Percentiles rank a stretch among this genome's conserved stretches.
phyloP scores from a whole-genome alignment of 345 rosid species.

The Eucalyptus virginea region DNA sequence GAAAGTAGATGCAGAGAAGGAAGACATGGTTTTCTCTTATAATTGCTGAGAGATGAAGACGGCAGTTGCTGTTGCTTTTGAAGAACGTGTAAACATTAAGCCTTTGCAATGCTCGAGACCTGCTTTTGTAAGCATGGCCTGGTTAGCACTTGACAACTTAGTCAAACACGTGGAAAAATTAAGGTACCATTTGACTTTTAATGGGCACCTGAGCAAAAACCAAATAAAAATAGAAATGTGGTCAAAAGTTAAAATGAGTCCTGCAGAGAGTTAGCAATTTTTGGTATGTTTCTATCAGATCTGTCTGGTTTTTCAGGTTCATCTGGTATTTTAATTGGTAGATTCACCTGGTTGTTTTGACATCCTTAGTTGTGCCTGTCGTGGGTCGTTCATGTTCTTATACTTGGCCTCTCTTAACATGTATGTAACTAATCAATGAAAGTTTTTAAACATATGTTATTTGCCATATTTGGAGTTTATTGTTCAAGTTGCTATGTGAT shows the following conservation, averaged over 20 bases:
- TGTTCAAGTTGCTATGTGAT: neutral
- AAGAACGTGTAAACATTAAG: neutral
- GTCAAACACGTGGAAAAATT: neutral
- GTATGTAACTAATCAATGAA: neutral
- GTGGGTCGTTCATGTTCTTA: neutral
- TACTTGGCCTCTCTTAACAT: neutral
- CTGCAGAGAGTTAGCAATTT: neutral
- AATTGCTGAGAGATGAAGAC: neutral
- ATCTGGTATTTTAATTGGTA: neutral
- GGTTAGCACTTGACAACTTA: neutral
- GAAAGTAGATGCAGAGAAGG: neutral
- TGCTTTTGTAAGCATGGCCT: neutral
- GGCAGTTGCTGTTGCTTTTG: neutral
- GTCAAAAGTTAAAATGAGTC: neutral
- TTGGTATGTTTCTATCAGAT: neutral
- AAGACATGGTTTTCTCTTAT: neutral
- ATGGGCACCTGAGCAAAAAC: neutral
- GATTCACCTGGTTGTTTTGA: neutral
- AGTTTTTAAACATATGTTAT: neutral
- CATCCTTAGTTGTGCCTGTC: neutral
- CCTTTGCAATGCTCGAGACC: neutral
- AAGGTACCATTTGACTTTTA: neutral
- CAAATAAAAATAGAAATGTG: neutral
- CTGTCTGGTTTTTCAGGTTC: neutral
- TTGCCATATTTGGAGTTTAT: neutral